Conservation (phyloP, 805 yeast genomes). For the Zygoascus biomembranicola region DNA sequence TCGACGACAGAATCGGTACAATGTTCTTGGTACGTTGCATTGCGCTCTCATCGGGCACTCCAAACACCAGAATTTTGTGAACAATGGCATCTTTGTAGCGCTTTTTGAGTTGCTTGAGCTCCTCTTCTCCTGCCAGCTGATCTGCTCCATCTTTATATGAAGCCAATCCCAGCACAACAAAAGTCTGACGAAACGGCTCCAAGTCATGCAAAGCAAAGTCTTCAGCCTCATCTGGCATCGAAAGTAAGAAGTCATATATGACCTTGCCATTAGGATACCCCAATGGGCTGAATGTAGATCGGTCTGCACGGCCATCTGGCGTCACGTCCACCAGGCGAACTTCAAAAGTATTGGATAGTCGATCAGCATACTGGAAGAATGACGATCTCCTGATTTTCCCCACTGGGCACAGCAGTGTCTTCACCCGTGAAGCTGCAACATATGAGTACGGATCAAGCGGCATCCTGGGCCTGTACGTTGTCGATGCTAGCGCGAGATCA, state of each 20-base stretch:
- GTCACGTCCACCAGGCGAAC: conserved; percentile 70
- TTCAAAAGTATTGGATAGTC: conserved; percentile 45
- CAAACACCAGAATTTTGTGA: conserved; percentile 36
- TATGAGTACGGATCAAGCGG: conserved; percentile 31
- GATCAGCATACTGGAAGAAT: conserved; percentile 36
- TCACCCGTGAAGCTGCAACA: conserved; percentile 58
- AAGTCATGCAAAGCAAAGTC: conserved; percentile 65
- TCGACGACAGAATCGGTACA: conserved; percentile 20
- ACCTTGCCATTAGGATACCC: conserved; percentile 74
- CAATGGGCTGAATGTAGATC: conserved; percentile 67
- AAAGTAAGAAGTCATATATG: conserved; percentile 45
- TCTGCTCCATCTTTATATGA: conserved; percentile 23
- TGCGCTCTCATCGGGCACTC: conserved; percentile 17
- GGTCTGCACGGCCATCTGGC: conserved; percentile 43
- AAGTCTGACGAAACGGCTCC: conserved; percentile 79
- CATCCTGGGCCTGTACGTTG: conserved; percentile 2
- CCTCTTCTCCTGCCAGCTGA: conserved; percentile 19
- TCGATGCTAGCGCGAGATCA: too few relatives aligned
- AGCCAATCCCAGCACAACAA: conserved; percentile 40
- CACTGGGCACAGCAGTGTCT: conserved; percentile 60
- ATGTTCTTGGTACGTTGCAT: conserved; percentile 8
- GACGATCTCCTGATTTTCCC: conserved; percentile 38
- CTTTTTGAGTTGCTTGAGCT: conserved; percentile 36
- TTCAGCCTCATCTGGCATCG: conserved; percentile 45
- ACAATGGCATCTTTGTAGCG: conserved; percentile 38